Percentiles rank a stretch among this genome's conserved stretches.
Evolutionary conservation across 345 rosid genomes (phyloP).

Genomic region (Gossypium longicalyx): DNA sequence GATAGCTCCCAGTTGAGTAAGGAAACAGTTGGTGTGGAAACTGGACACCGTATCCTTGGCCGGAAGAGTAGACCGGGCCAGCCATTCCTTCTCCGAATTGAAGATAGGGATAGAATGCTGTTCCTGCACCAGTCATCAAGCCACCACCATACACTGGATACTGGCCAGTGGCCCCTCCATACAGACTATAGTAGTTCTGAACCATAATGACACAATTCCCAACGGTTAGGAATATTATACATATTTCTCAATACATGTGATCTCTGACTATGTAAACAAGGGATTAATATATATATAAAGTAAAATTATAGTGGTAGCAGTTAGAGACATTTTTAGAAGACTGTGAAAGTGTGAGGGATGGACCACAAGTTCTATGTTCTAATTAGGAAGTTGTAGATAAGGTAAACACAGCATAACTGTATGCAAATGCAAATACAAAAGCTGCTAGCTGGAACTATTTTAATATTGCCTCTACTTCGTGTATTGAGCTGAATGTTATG

Average conservation of each 20-base stretch:
- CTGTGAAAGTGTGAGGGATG: neutral
- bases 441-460: neutral
- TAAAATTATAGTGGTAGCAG: neutral
- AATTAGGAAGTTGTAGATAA: slow-evolving; percentile 4
- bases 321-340: neutral
- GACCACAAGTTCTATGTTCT: neutral
- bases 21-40: slow-evolving; percentile 77
- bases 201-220: slow-evolving; percentile 5
- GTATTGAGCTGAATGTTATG: no score
- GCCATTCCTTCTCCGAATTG: slow-evolving; percentile 68
- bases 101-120: slow-evolving; percentile 77
- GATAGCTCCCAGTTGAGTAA: slow-evolving; percentile 57
- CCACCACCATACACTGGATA: slow-evolving; percentile 74
- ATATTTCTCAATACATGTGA: neutral
- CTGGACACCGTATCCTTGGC: slow-evolving; percentile 56
- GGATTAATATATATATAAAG: neutral
- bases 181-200: slow-evolving; percentile 81
- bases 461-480: neutral
- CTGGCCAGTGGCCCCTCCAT: slow-evolving; percentile 75
- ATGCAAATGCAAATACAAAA: neutral
- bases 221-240: neutral
- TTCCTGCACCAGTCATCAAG: slow-evolving; percentile 43
- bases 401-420: neutral
- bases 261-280: neutral
- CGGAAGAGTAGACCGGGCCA: slow-evolving; percentile 47